Conservation (phyloP, 1,139 yeast genomes). For the Kurtzmaniella natalensis region DNA sequence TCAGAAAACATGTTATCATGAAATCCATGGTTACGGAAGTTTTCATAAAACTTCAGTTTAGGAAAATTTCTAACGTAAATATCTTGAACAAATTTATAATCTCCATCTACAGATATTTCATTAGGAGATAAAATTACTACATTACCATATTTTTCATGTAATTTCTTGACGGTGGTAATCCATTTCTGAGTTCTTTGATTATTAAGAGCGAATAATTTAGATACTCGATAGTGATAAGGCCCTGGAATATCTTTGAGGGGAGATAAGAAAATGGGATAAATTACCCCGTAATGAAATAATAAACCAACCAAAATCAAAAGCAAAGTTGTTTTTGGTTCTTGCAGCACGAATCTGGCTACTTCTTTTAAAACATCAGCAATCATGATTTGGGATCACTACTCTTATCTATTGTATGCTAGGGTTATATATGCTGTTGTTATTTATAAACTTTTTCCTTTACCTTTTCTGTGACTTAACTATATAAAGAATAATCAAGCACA, state of each 20-base stretch:
- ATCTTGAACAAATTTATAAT: constrained; percentile 44
- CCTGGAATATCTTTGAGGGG: constrained; percentile 59
- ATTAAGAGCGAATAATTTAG: constrained; percentile 45
- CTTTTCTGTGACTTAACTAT: too few relatives aligned
- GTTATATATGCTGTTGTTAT: background rate
- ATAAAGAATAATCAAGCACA: too few relatives aligned
- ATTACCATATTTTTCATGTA: constrained; percentile 56
- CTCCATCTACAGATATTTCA: constrained; percentile 58
- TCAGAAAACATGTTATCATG: constrained; percentile 56
- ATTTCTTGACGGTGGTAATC: constrained; percentile 43
- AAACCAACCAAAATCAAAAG: background rate
- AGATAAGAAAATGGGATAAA: constrained; percentile 45
- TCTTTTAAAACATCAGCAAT: constrained; percentile 3
- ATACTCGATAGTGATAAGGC: constrained; percentile 47
- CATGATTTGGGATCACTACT: constrained; percentile 1
- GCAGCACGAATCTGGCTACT: constrained; percentile 1
- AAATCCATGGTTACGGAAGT: constrained; percentile 54
- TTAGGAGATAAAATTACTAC: constrained; percentile 59
- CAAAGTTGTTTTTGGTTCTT: constrained; percentile 3
- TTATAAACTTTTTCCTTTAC: too few relatives aligned
- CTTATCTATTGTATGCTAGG: too few relatives aligned
- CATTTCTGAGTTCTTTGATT: constrained; percentile 52
- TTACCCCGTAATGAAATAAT: constrained; percentile 22
- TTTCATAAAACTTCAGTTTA: constrained; percentile 56
- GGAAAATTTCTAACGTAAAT: constrained; percentile 58